Evolutionary conservation across 2,329 filamentous ascomycete species (phyloP), one percentile per base, ranked within the genome.

Genomic region (Pseudogymnoascus sp.): DNA sequence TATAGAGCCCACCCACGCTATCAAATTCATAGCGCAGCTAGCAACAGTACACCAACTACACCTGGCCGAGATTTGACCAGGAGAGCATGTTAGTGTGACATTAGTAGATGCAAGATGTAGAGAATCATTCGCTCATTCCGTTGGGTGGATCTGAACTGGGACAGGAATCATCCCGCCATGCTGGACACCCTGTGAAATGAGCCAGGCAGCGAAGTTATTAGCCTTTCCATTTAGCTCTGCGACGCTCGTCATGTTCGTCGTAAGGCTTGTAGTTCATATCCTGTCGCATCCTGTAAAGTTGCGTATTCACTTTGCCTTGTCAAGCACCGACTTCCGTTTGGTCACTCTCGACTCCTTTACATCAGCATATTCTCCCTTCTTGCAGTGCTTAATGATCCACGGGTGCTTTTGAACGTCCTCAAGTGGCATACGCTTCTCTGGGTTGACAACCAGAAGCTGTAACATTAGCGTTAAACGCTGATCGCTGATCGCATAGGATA

Each of bases 311-410:
- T 42, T 42, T 17, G 9, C 38, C 17, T 17, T 42, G 7, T 42
- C 38, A 21, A 42, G 17, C 38, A 42, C 17, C 38, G 38, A 42
- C 38, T 42, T 42, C 17, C 38, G 38, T 21, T 42, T 42, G 3
- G 9, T 42, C 21, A 42, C 2, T 21, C 7, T 42, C n/a, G 17
- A 42, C 9, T 42, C 38, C 66, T 68, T 64, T 38, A 64, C 69
- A 13, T 70, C 68, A 35, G 70, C 63, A 63, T 83, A 64, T 79
- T 83, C 64, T 79, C 79, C 72, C 80, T 73, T 73, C 1, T 73
- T 71, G 75, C 93, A 97, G 76, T 97, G 91, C 81, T 97, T 97
- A 69, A 97, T 75, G 71, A 99, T 96, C 95, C 95, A 99, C 17
- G 93, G 93, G 75, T 97, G 95, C 62, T 83, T 82, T 75, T 93